Percentiles rank a stretch among this genome's conserved stretches.
These are phyloP conservation scores for Juncus effusus DNA, from an alignment of 176 grass and related monocot species.

Conservation along the genomic window DNA sequence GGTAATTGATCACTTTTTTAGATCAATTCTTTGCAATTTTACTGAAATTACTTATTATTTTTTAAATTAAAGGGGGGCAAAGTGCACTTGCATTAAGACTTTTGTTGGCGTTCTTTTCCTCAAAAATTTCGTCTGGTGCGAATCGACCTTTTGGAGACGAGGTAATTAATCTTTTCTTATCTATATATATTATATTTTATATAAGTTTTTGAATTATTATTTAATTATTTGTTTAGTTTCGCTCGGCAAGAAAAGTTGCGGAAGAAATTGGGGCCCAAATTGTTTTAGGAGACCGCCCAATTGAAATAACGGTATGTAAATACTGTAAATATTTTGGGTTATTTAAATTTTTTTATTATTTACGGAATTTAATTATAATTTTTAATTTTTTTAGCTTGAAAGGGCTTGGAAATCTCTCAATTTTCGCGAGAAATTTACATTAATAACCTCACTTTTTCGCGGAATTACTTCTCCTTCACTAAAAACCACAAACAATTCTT, in stretches of 20 bases:
- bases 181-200: conserved; percentile 3
- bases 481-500: conserved; percentile 25
- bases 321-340: neutral
- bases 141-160: conserved; percentile 84
- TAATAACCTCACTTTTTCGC: conserved; percentile 55
- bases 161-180: conserved; percentile 26
- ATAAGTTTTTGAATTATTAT: neutral
- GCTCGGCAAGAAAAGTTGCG: conserved; percentile 66
- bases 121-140: conserved; percentile 65
- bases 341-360: conserved; percentile 9
- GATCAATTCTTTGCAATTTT: neutral
- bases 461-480: conserved; percentile 54
- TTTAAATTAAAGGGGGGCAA: conserved; percentile 61
- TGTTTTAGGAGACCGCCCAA: conserved; percentile 91
- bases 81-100: conserved; percentile 84
- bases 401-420: conserved; percentile 83
- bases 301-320: conserved; percentile 81
- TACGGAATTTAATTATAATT: neutral
- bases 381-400: conserved; percentile 59
- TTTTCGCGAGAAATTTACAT: conserved; percentile 58
- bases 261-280: conserved; percentile 93
- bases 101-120: conserved; percentile 87
- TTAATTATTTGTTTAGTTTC: conserved; percentile 48
- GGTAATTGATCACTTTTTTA: conserved; percentile 27
- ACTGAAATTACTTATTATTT: neutral